These are phyloP conservation scores for Elongisporangium prolatum DNA, from an alignment of 352 stramenopile genomes.

Conservation along the genomic window DNA sequence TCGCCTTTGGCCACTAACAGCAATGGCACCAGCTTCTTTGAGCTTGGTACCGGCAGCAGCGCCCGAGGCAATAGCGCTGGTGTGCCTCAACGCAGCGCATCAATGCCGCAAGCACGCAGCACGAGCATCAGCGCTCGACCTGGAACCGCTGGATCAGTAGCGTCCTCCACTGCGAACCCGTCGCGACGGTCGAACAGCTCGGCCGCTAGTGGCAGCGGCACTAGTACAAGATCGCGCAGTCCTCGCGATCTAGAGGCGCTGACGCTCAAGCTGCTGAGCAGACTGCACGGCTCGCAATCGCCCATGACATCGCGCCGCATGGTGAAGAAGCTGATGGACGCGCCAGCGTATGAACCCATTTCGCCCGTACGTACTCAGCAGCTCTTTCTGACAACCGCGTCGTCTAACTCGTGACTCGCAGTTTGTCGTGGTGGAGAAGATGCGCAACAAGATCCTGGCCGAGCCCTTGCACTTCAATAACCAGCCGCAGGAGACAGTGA, in stretches of 20 bases:
- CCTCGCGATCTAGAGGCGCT: conserved; percentile 46
- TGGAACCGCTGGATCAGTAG: neutral
- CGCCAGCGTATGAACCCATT: conserved; percentile 11
- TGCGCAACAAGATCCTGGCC: conserved; percentile 57
- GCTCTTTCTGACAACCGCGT: conserved; percentile 1
- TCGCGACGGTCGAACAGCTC: neutral
- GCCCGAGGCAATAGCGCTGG: neutral
- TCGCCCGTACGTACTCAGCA: neutral
- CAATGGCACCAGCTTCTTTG: neutral
- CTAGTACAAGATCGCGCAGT: conserved; percentile 13
- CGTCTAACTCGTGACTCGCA: conserved; percentile 19
- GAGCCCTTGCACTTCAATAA: conserved; percentile 39
- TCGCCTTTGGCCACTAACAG: neutral
- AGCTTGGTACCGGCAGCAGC: neutral
- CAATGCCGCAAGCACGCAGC: neutral
- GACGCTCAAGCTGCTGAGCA: conserved; percentile 45
- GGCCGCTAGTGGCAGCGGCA: neutral
- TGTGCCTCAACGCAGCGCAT: neutral
- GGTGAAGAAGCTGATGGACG: conserved; percentile 51
- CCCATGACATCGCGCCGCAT: conserved; percentile 50
- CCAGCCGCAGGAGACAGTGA: conserved; percentile 36
- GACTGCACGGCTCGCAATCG: conserved; percentile 49
- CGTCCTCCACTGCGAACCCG: neutral
- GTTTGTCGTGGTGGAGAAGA: conserved; percentile 73
- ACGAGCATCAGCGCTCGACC: neutral